Evolutionary conservation across 2,329 filamentous ascomycete species (phyloP).

Genomic region (Plenodomus lindquistii): DNA sequence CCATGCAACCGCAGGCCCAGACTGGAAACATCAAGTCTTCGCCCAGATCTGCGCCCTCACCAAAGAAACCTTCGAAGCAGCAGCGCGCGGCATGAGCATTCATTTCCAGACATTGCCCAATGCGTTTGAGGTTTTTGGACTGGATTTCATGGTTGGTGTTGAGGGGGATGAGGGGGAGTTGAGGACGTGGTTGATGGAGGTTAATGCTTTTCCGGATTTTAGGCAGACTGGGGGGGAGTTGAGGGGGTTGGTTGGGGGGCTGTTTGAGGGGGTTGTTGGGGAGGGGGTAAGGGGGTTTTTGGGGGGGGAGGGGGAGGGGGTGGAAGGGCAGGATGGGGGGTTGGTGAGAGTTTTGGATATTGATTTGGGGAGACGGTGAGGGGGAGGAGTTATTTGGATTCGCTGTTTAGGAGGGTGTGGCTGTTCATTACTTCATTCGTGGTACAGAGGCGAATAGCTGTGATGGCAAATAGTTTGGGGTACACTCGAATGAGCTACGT

Average conservation of each 20-base stretch:
- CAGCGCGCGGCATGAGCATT: slow-evolving; percentile 78
- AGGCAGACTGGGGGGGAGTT: slow-evolving; percentile 82
- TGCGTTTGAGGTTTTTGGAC: slow-evolving; percentile 87
- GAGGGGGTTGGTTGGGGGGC: slow-evolving; percentile 69
- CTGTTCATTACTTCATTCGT: too few relatives aligned
- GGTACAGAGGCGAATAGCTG: too few relatives aligned
- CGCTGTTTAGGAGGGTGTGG: too few relatives aligned
- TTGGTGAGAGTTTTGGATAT: slow-evolving; percentile 52
- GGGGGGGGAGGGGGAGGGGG: slow-evolving; percentile 32
- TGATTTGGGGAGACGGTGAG: slow-evolving; percentile 48
- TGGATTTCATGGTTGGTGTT: slow-evolving; percentile 77
- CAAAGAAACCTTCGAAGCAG: slow-evolving; percentile 81
- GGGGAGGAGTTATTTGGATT: neutral
- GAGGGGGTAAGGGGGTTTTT: slow-evolving; percentile 73
- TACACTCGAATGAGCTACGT: too few relatives aligned
- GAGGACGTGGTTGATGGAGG: slow-evolving; percentile 77
- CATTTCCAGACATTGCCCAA: slow-evolving; percentile 91
- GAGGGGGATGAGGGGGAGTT: slow-evolving; percentile 46
- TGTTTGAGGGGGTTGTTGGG: slow-evolving; percentile 76
- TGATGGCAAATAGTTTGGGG: too few relatives aligned
- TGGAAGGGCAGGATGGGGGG: slow-evolving; percentile 9
- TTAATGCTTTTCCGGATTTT: slow-evolving; percentile 97
- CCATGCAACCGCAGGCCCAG: neutral
- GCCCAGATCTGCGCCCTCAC: slow-evolving; percentile 74
- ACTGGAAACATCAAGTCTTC: slow-evolving; percentile 67